Evolutionary conservation across 306 rosid species (phyloP).

Genomic region (Lupinus albus): DNA sequence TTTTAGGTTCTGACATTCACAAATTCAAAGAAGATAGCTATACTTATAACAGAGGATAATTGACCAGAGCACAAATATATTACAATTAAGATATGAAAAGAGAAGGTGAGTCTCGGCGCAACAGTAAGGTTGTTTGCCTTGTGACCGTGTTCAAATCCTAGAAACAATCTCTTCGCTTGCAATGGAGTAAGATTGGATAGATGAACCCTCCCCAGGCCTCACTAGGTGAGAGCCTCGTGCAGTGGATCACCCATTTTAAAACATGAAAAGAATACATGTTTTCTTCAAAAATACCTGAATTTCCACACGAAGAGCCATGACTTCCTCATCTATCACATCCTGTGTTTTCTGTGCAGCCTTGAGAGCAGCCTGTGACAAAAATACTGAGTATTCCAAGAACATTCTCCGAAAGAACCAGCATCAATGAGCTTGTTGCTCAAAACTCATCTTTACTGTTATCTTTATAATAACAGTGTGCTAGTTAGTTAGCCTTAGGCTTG

Average conservation of each 20-base stretch:
- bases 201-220: too few relatives aligned
- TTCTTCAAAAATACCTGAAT: constrained; percentile 61
- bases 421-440: constrained; percentile 24
- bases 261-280: background rate
- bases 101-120: too few relatives aligned
- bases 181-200: too few relatives aligned
- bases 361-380: constrained; percentile 81
- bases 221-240: too few relatives aligned
- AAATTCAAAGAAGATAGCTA: constrained; percentile 33
- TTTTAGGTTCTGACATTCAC: constrained; percentile 65
- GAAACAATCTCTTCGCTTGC: too few relatives aligned
- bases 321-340: constrained; percentile 78
- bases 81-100: background rate
- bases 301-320: constrained; percentile 75
- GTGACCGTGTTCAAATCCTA: too few relatives aligned
- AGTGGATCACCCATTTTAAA: too few relatives aligned
- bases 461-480: too few relatives aligned
- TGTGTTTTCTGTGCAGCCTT: constrained; percentile 82
- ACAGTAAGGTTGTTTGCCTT: too few relatives aligned
- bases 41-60: constrained; percentile 27
- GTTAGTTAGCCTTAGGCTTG: too few relatives aligned
- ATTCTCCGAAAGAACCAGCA: constrained; percentile 39
- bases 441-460: too few relatives aligned
- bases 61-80: constrained; percentile 32
- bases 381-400: constrained; percentile 39